Evolutionary conservation across 345 rosid genomes (phyloP), one percentile per base, ranked within the genome.

Genomic region (Populus pruinosa): DNA sequence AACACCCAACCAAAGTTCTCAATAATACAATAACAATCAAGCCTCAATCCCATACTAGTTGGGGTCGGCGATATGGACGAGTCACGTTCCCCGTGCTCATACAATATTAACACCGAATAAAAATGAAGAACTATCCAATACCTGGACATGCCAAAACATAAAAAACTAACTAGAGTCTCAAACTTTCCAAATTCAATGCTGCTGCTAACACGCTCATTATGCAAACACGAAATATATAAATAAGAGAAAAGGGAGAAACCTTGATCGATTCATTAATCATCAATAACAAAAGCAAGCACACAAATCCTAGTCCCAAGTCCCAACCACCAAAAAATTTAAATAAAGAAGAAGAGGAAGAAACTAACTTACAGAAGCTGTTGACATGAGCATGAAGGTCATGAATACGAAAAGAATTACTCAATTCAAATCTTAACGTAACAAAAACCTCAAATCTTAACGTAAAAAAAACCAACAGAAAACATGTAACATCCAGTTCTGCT

Each of bases 211-310:
- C 14, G 44, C 65, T 65, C 69, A 64, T 50, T 50, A 74, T 27
- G 43, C 41, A 69, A 14, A 56, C 29, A 9, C 53, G 3, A 56
- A n/a, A 56, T 8, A 9, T 4, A 70, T n/a, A 63, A 39, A 25
- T 1, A 29, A 71, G 11, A 23, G 23, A 21, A 21, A 55, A 21
- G 14, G 1, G 66, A 63, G 64, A 70, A 36, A 74, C n/a, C 76
- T 69, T 66, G 69, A 49, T 73, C 39, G 49, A 71, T 81, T 80
- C 74, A 76, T 64, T 72, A 73, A 82, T 83, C 44, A 75, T 69
- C 39, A 79, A 76, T n/a, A 11, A n/a, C 25, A 62, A 77, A 67
- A 76, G 36, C 56, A 77, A 74, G 17, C 39, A 35, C 69, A 77
- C 64, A 75, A 71, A 14, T 55, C 36, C 56, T 47, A 68, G 78